phyloP scores from a whole-genome alignment of 768 basidiomycete genomes.

The Auricularia sp. region DNA sequence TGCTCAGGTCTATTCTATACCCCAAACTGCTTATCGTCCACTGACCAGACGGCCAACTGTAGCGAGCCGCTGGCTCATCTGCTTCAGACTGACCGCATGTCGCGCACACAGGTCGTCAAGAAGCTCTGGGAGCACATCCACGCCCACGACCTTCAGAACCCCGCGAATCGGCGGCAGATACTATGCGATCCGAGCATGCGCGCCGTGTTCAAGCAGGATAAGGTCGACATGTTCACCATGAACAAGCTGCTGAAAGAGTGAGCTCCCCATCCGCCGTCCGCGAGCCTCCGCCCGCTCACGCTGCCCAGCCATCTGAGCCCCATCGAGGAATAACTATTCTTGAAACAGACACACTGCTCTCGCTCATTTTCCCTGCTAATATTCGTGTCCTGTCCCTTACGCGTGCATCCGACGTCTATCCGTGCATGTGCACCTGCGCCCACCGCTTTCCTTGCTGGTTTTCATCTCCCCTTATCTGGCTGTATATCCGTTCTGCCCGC shows the following conservation, averaged over 20 bases:
- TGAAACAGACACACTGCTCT: too few species aligned
- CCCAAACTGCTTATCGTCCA: slow-evolving; percentile 4
- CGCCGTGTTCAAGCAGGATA: slow-evolving; percentile 66
- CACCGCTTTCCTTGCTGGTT: too few species aligned
- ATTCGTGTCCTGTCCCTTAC: too few species aligned
- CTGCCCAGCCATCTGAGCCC: too few species aligned
- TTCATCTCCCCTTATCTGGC: too few species aligned
- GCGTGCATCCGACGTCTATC: too few species aligned
- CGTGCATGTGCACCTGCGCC: too few species aligned
- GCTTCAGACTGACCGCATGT: slow-evolving; percentile 55
- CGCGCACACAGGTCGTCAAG: slow-evolving; percentile 86
- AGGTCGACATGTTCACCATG: slow-evolving; percentile 89
- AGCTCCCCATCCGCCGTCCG: slow-evolving; percentile 11
- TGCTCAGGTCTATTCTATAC: slow-evolving; percentile 44
- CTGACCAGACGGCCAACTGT: slow-evolving; percentile 2
- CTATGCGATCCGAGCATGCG: slow-evolving; percentile 65
- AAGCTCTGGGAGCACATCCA: slow-evolving; percentile 87
- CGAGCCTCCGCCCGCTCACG: not conserved
- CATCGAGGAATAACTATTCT: too few species aligned
- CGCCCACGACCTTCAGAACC: slow-evolving; percentile 72
- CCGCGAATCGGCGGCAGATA: slow-evolving; percentile 73
- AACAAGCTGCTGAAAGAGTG: slow-evolving; percentile 81
- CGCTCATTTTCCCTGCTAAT: too few species aligned
- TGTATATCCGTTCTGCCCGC: too few species aligned
- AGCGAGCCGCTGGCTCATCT: slow-evolving; percentile 70